phyloP scores from a whole-genome alignment of 352 stramenopile species.

The Globisporangium mamillatum region DNA sequence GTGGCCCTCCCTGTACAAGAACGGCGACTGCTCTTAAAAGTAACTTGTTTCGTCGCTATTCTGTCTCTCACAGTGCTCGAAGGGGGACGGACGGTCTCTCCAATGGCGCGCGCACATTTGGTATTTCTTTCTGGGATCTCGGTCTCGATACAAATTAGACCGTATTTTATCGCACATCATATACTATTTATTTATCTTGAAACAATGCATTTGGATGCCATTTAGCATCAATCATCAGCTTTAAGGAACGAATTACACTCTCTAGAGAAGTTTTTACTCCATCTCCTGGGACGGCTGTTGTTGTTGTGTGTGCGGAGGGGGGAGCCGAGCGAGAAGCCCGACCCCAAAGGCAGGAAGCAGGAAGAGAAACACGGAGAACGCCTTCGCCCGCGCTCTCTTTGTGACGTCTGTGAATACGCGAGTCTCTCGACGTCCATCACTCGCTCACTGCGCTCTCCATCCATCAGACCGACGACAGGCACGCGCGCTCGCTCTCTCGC shows the following conservation, averaged over 20 bases:
- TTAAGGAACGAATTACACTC: background rate
- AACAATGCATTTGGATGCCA: background rate
- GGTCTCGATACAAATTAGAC: background rate
- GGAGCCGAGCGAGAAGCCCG: constrained; percentile 12
- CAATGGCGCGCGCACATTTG: background rate
- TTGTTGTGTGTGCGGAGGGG: constrained; percentile 11
- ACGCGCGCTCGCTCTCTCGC: background rate
- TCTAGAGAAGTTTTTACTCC: background rate
- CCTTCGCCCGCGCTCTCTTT: background rate
- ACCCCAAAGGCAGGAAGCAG: constrained; percentile 11
- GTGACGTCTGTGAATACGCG: background rate
- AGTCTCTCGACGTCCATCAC: constrained; percentile 1
- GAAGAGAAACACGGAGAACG: constrained; percentile 4
- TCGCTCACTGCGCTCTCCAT: background rate
- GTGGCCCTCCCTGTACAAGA: background rate
- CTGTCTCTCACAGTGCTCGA: background rate
- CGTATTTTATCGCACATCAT: background rate
- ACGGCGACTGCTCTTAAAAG: background rate
- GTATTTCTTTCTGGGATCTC: constrained; percentile 8
- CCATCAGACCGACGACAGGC: background rate
- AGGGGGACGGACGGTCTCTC: background rate
- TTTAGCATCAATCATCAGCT: background rate
- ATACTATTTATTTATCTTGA: background rate
- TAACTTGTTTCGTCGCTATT: background rate
- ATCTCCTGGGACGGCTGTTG: background rate